Evolutionary conservation across 2,329 filamentous ascomycete species (phyloP), one percentile per base, ranked within the genome.

Genomic region (Colletotrichum viniferum): DNA sequence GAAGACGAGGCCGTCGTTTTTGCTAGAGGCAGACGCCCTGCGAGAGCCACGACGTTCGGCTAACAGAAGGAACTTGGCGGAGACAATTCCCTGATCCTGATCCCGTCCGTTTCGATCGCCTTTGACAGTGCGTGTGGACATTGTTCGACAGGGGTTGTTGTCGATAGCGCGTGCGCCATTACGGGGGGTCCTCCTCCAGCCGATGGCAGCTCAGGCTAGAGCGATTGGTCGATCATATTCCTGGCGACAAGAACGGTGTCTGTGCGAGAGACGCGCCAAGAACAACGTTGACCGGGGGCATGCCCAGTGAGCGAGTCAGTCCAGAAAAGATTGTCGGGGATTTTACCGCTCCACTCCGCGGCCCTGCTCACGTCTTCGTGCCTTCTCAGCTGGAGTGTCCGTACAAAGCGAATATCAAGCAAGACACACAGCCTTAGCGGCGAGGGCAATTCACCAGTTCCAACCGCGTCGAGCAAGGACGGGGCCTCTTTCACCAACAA

Each of bases 241-340:
- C 61, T 65, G 60, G 34, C 64, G 32, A 76, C 65, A 68, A 76
- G 73, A 76, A 76, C 73, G 43, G 61, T 74, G 73, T 76, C 70
- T 76, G 73, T 76, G 73, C 70, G 70, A 60, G 24, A 55, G 32
- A 48, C 26, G n/a, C 21, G 30, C 30, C 30, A 32, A 69, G 65
- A 63, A 56, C 65, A 30, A 65, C 26, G 34, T 34, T 61, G 52
- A 55, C 43, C 16, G 36, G 43, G 67, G 71, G 61, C 52, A 30
- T 43, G 32, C 16, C 67, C 43, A 66, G 26, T 65, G 34, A 71
- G 61, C 69, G 69, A 72, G 73, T 72, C 73, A 78, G 38, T 38
- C 64, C 56, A 18, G 55, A 43, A 16, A 64, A 69, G 26, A 63
- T 72, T 69, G 66, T 73, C 68, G 73, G 69, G 69, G 67, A 73